A percentile compares a stretch with the other conserved stretches of the same genome.
Conservation (phyloP, 2,329 filamentous ascomycete species). For the Diplodia seriata region DNA sequence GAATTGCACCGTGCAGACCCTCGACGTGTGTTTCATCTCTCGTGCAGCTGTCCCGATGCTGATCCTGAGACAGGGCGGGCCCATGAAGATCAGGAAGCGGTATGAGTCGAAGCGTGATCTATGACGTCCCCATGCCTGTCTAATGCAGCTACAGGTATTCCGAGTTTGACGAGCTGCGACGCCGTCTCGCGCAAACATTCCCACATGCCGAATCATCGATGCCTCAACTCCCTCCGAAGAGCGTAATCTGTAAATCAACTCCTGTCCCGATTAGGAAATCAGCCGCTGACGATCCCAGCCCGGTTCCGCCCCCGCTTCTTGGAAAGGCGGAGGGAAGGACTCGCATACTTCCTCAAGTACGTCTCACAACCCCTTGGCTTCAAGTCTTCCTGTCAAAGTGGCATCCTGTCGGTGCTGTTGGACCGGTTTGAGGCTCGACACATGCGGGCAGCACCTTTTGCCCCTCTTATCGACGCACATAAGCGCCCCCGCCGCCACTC, state of each 20-base stretch:
- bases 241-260: conserved; percentile 73
- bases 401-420: conserved; percentile 1
- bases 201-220: conserved; percentile 85
- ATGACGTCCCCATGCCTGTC: background rate
- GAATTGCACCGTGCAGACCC: conserved; percentile 86
- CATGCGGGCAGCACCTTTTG: background rate
- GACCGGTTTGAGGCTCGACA: conserved; percentile 4
- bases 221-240: conserved; percentile 90
- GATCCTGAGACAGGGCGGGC: conserved; percentile 54
- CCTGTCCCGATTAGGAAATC: background rate
- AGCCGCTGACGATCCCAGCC: conserved; percentile 47
- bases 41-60: conserved; percentile 26
- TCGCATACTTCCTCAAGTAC: conserved; percentile 94
- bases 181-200: conserved; percentile 77
- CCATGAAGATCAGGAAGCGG: conserved; percentile 67
- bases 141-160: conserved; percentile 70
- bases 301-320: conserved; percentile 83
- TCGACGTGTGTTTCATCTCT: conserved; percentile 67
- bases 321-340: conserved; percentile 78
- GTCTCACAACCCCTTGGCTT: conserved; percentile 44
- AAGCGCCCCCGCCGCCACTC: conserved; percentile 18
- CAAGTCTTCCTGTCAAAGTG: background rate
- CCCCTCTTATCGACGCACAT: conserved; percentile 8
- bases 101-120: conserved; percentile 39
- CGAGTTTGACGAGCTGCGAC: conserved; percentile 85